Evolutionary conservation across 2,329 filamentous ascomycete species (phyloP), one percentile per base, ranked within the genome.

Genomic region (Drechmeria coniospora): DNA sequence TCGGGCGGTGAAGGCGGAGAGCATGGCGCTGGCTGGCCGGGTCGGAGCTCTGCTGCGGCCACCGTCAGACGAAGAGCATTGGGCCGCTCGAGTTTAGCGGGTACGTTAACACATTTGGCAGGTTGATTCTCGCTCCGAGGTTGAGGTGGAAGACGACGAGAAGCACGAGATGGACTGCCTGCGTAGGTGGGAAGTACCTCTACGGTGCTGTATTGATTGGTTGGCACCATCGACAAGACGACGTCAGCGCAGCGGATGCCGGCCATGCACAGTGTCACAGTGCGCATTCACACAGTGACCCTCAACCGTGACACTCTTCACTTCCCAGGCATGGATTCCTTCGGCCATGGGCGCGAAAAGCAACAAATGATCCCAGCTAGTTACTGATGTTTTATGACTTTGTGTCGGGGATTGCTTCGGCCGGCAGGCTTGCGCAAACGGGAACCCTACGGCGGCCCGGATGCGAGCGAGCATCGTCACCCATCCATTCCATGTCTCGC

Each of bases 1-100:
- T 49, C 82, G 80, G 61, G 90, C 86, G 43, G 80, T 92, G 60
- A 98, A 98, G 50, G 90, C 90, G 57, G 87, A 92, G 57, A 98
- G 78, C 90, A 94, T 94, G 56, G 63, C 64, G 52, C 36, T 39
- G 53, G 46, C 40, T 25, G 39, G 45, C 53, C 54, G 59, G 58
- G 59, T 53, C 56, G 38, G 41, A 43, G 44, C 45, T n/a, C n/a
- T 46, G 41, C 37, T 38, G 33, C 35, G 33, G 38, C 37, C 49
- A 50, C 40, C 31, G 33, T 36, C 25, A 35, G 32, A 33, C 28
- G 42, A 35, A 31, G 39, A 38, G 43, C 49, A 52, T 54, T 38
- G 47, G 49, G 36, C n/a, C 29, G 16, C 5, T 21, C 6, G 10
- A 11, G 20, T 5, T 11, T 6, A 20, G 10, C 6, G 20, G 10